Conservation (phyloP, 208 protist species). For the Leishmania tarentolae region DNA sequence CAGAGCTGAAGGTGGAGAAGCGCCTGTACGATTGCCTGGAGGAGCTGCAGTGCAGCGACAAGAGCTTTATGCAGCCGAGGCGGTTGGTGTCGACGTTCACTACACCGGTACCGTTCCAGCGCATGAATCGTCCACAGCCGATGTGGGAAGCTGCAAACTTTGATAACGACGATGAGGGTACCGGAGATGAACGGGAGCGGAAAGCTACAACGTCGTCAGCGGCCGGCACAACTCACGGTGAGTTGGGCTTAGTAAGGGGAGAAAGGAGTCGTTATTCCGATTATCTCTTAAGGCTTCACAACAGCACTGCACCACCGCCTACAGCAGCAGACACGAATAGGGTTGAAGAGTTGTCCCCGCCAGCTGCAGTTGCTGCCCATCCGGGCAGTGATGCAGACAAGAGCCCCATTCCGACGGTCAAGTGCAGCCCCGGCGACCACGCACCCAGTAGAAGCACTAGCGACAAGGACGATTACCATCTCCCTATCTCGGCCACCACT, state of each 20-base stretch:
- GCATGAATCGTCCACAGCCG: conserved; percentile 22
- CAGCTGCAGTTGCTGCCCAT: not conserved
- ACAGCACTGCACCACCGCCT: not conserved
- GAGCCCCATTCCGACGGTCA: not conserved
- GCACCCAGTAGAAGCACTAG: not conserved
- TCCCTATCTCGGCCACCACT: not conserved
- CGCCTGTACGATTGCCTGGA: conserved; percentile 56
- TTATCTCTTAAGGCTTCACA: not conserved
- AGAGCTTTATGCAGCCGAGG: conserved; percentile 29
- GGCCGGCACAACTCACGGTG: not conserved
- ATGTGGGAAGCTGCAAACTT: conserved; percentile 35
- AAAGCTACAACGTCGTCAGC: not conserved
- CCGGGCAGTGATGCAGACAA: not conserved
- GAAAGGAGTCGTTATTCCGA: not conserved
- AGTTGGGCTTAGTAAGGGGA: not conserved
- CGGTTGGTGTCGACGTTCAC: conserved; percentile 10
- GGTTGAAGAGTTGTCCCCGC: not conserved
- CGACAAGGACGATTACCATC: not conserved
- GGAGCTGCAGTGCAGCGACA: conserved; percentile 54
- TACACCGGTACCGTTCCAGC: conserved; percentile 25
- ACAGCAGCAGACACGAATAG: not conserved
- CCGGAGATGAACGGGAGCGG: conserved; percentile 1
- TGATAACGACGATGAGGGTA: conserved; percentile 49
- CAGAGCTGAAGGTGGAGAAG: conserved; percentile 62
- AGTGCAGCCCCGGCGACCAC: not conserved